Conservation (phyloP, 73 alveolate genomes). For the Urostyla sp. region DNA sequence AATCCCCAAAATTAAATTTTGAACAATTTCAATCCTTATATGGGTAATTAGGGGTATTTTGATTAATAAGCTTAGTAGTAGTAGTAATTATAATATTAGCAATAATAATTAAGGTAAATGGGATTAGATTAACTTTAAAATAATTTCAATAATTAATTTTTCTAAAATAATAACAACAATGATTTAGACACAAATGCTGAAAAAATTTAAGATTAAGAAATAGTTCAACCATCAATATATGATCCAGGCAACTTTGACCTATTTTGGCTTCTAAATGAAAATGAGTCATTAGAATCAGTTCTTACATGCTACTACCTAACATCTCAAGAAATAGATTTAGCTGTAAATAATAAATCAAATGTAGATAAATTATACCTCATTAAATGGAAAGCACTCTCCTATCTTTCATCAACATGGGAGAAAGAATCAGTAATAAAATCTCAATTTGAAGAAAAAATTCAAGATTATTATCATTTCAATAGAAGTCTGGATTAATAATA, state of each 20-base stretch:
- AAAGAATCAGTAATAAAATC: constrained; percentile 66
- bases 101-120: too few species aligned
- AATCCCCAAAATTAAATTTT: too few species aligned
- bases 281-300: constrained; percentile 4
- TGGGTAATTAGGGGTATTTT: too few species aligned
- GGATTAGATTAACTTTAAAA: too few species aligned
- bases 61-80: too few species aligned
- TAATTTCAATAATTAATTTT: too few species aligned
- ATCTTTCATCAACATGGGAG: constrained; percentile 85
- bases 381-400: constrained; percentile 85
- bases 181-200: constrained; percentile 1
- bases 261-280: constrained; percentile 23
- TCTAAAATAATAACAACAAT: background rate
- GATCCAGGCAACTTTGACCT: constrained; percentile 41
- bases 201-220: constrained; percentile 22
- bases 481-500: constrained; percentile 67
- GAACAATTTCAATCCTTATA: too few species aligned
- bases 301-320: background rate
- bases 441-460: constrained; percentile 53
- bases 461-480: constrained; percentile 71
- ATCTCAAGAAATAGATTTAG: constrained; percentile 10
- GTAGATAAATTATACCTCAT: constrained; percentile 71
- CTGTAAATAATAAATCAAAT: background rate
- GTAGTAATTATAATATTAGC: too few species aligned
- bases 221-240: constrained; percentile 35